phyloP scores from a whole-genome alignment of 2,329 filamentous ascomycete genomes.

The Orbilia javanica region DNA sequence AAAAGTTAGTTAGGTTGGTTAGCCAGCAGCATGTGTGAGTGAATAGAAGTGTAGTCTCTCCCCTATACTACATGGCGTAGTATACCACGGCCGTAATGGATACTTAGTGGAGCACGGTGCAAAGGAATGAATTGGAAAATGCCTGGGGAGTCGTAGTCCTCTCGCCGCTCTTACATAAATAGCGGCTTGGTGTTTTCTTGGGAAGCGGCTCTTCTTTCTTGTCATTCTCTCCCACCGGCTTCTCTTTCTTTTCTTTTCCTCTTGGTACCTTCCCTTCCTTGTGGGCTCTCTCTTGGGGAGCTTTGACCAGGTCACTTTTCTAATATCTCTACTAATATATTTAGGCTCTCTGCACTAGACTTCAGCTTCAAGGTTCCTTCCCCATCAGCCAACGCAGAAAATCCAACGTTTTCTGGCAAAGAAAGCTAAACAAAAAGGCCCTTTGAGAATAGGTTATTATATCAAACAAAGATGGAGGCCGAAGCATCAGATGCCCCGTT shows the following conservation, averaged over 20 bases:
- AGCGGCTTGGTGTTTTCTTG: conserved; percentile 27
- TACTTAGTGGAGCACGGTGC: conserved; percentile 3
- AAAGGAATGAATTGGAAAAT: conserved; percentile 1
- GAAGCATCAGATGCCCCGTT: conserved; percentile 59
- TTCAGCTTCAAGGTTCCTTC: conserved; percentile 1
- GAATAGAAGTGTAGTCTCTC: too few species aligned
- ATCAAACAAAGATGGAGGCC: conserved; percentile 5
- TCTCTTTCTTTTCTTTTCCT: conserved; percentile 25
- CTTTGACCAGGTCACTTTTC: conserved; percentile 5
- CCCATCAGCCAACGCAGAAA: conserved; percentile 14
- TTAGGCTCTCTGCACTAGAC: background rate
- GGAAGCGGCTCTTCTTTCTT: conserved; percentile 17
- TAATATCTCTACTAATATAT: background rate
- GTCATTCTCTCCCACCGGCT: conserved; percentile 9
- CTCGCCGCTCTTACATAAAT: conserved; percentile 23
- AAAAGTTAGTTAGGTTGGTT: background rate
- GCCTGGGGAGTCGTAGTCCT: background rate
- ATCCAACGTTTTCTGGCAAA: conserved; percentile 13
- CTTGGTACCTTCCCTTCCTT: background rate
- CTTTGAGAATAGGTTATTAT: background rate
- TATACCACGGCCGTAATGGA: background rate
- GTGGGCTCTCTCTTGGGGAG: background rate
- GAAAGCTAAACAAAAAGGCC: background rate
- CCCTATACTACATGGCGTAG: background rate
- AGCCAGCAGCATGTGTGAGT: background rate